Conservation (phyloP, 2,329 filamentous ascomycete species). For the Penicillium glabrum region DNA sequence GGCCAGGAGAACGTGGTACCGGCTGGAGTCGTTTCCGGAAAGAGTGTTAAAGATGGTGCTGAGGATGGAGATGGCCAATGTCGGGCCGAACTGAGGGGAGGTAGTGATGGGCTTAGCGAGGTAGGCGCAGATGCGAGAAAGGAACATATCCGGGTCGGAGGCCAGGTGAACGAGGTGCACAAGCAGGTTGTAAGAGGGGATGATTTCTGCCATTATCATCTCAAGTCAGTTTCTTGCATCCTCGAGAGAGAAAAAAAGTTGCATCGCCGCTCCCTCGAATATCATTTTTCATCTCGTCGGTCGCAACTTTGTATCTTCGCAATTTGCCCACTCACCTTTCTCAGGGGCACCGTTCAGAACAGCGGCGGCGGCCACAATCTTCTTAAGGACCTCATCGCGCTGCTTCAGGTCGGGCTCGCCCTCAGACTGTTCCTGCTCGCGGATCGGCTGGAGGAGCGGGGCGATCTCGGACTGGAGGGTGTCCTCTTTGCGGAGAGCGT, state of each 20-base stretch:
- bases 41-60: slow-evolving; percentile 97
- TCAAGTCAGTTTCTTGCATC: slow-evolving; percentile 15
- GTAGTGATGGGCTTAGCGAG: slow-evolving; percentile 83
- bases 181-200: slow-evolving; percentile 93
- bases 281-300: slow-evolving; percentile 13
- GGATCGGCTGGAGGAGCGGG: slow-evolving; percentile 61
- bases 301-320: slow-evolving; percentile 1
- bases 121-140: slow-evolving; percentile 85
- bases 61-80: slow-evolving; percentile 84
- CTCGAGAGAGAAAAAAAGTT: slow-evolving; percentile 4
- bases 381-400: slow-evolving; percentile 82
- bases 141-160: slow-evolving; percentile 78
- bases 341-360: slow-evolving; percentile 83
- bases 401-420: slow-evolving; percentile 58
- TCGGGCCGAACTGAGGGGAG: slow-evolving; percentile 79
- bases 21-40: slow-evolving; percentile 69
- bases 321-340: slow-evolving; percentile 58
- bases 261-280: slow-evolving; percentile 10
- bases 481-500: slow-evolving; percentile 70
- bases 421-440: slow-evolving; percentile 55
- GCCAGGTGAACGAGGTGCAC: slow-evolving; percentile 89
- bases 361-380: slow-evolving; percentile 77
- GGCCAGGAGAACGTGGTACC: slow-evolving; percentile 87
- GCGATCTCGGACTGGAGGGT: slow-evolving; percentile 64
- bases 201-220: slow-evolving; percentile 67